Evolutionary conservation across 2,329 filamentous ascomycete species (phyloP).

Genomic region (Sarocladiaceae sp.): DNA sequence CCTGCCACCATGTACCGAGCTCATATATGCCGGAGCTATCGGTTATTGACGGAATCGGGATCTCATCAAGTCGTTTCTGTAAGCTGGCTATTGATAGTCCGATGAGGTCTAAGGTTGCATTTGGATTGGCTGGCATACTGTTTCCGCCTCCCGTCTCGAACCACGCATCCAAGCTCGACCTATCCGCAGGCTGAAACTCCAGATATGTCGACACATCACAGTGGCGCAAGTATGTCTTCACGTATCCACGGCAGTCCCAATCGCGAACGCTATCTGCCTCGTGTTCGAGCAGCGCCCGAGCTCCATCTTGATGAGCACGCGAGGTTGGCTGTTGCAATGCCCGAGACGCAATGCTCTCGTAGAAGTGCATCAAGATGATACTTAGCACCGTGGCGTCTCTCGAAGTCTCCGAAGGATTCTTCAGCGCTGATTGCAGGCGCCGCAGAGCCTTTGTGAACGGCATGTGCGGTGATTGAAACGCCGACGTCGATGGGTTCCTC

Average conservation of each 20-base stretch:
- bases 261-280: conserved; percentile 10
- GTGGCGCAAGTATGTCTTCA: conserved; percentile 13
- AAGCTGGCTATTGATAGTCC: conserved; percentile 14
- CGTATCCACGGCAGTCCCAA: conserved; percentile 13
- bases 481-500: conserved; percentile 13
- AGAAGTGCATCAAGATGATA: conserved; percentile 15
- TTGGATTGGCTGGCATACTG: conserved; percentile 14
- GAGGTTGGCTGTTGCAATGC: conserved; percentile 12
- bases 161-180: conserved; percentile 13
- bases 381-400: conserved; percentile 14
- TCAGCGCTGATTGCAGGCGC: conserved; percentile 13
- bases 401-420: conserved; percentile 14
- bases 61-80: conserved; percentile 7
- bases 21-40: too few relatives aligned
- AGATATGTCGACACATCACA: conserved; percentile 15
- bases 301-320: conserved; percentile 15
- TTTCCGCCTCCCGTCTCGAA: conserved; percentile 13
- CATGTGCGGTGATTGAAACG: conserved; percentile 12
- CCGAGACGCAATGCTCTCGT: conserved; percentile 14
- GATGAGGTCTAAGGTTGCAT: conserved; percentile 14
- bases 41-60: too few relatives aligned
- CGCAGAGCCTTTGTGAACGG: conserved; percentile 12
- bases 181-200: conserved; percentile 12
- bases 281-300: conserved; percentile 14
- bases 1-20: too few relatives aligned